Base-by-base conservation (phyloP, 2,329 filamentous ascomycete genomes). In the Dactylellina leptospora region DNA sequence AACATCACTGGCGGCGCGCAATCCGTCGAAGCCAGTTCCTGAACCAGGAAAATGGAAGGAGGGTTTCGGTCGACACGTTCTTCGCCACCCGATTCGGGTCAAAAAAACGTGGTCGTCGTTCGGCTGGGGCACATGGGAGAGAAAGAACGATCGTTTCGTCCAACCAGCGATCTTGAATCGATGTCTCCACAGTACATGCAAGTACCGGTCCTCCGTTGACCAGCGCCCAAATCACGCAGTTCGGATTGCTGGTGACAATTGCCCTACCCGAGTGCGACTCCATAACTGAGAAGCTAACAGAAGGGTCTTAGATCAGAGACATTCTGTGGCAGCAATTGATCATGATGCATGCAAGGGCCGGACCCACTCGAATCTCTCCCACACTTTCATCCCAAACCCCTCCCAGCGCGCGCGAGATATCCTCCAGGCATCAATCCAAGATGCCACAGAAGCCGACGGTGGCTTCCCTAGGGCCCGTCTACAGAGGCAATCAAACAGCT, bases 261-360 rank as follows among this genome's bases (percentile, higher is more conserved):
- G 36, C 36, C 42, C 42, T n/a, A 48, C 22, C 27, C 28, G 54
- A 45, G 38, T 33, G 42, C 23, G 63, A 54, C 55, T 55, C 22
- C 28, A 61, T 61, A 54, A 38, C 51, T 53, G 33, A 28, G 20
- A 36, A 47, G 6, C 30, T n/a, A n/a, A n/a, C n/a, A n/a, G n/a
- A 20, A 20, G 47, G 38, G 64, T 70, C 56, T 62, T 70, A 70
- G 56, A 70, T 70, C 38, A 60, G 42, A 70, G 64, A 70, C 64
- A 70, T 70, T 70, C 64, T 70, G 56, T 55, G 25, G 56, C 64
- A 70, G 56, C 36, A 70, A 56, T n/a, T n/a, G n/a, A n/a, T n/a
- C n/a, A n/a, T 70, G 64, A 70, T 70, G 64, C 64, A 70, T 69
- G 64, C 56, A 70, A 70, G 64, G 64, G 64, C 56, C 18, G 27